Evolutionary conservation across 164 flowering plant genomes (phyloP), one percentile per base, ranked within the genome.

Genomic region (Piper betle): DNA sequence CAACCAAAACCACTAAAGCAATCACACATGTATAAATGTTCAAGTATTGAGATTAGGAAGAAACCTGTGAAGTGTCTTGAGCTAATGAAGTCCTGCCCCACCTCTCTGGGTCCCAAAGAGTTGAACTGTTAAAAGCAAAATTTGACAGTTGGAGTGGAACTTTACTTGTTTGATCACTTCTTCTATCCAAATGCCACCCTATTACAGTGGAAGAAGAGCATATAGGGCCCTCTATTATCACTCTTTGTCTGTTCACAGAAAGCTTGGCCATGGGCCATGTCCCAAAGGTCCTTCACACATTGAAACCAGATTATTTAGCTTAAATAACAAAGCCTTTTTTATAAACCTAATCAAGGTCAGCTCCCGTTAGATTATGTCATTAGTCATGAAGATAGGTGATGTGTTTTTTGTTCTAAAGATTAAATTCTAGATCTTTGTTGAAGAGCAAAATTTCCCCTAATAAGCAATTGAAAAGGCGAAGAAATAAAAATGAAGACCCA

Each of bases 41-140:
- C n/a, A n/a, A n/a, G n/a, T n/a, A 37, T 33, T 57, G 20, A 39
- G 46, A 18, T 15, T 39, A 38, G 60, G 13, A 18, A 17, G n/a
- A 46, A 58, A 88, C 97, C 90, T 89, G 96, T 6, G 89, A 77
- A 56, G 77, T 64, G 60, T 74, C 79, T 66, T 84, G 88, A 39
- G 64, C 62, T 5, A 93, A 80, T 3, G 97, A 77, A 58, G 84
- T 69, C n/a, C 96, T 85, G 37, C 96, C 97, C 99, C 97, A 90
- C 76, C 96, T 69, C 70, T 90, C 93, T 6, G 98, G 98, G 57
- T 93, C 98, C 98, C 97, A 93, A 18, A 93, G 84, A 33, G 91
- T 78, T 0, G 97, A 86, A 46, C 92, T 88, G 66, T 93, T 93
- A n/a, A 73, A 90, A 93, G 5, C 80, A 95, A 66, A 93, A 84